phyloP scores from a whole-genome alignment of 2,329 filamentous ascomycete genomes.

The Trichoderma sp. region DNA sequence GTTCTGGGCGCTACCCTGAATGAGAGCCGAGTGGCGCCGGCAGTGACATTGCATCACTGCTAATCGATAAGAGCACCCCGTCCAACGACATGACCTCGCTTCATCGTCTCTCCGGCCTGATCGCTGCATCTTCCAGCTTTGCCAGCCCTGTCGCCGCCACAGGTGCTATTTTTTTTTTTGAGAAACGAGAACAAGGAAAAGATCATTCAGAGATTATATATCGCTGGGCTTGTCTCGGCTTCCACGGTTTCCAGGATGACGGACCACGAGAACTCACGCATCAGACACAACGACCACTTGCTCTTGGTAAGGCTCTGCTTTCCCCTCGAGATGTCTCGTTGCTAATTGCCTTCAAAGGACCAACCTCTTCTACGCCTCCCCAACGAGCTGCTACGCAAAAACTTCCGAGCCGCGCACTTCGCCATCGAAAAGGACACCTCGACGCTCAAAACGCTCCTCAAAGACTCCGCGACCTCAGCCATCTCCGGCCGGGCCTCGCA shows the following conservation, averaged over 20 bases:
- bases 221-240: neutral
- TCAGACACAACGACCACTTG: conserved; percentile 74
- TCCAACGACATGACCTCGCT: neutral
- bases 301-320: conserved; percentile 57
- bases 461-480: conserved; percentile 66
- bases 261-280: conserved; percentile 63
- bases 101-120: neutral
- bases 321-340: neutral
- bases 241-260: conserved; percentile 48
- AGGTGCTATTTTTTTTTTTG: neutral
- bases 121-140: neutral
- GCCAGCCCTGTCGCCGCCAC: neutral
- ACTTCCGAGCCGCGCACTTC: conserved; percentile 84
- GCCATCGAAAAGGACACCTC: conserved; percentile 71
- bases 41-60: conserved; percentile 16
- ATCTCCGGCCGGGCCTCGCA: conserved; percentile 63
- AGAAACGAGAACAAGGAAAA: neutral
- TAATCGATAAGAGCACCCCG: conserved; percentile 13
- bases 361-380: conserved; percentile 92
- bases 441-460: conserved; percentile 61
- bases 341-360: conserved; percentile 63
- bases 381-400: conserved; percentile 88
- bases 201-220: neutral
- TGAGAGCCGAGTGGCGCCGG: neutral
- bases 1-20: neutral